Conservation (phyloP, 306 rosid species). For the Styphnolobium japonicum region DNA sequence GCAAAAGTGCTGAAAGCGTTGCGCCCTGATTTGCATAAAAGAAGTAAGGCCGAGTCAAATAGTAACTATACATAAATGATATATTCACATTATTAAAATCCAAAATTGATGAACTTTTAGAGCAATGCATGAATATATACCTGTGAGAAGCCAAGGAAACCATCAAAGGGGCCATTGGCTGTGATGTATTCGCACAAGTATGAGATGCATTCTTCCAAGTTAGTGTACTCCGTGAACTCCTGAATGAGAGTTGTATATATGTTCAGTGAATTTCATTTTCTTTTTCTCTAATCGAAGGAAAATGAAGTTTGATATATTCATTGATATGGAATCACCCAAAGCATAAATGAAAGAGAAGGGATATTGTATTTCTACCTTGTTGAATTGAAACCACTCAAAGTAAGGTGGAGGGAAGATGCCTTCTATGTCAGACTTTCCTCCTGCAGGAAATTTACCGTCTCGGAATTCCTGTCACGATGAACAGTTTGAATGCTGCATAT, state of each 20-base stretch:
- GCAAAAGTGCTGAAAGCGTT: constrained; percentile 65
- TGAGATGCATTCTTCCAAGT: constrained; percentile 76
- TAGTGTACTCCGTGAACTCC: constrained; percentile 77
- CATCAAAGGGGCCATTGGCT: constrained; percentile 79
- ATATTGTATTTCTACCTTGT: constrained; percentile 45
- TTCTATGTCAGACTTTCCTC: constrained; percentile 89
- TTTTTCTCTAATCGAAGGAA: not conserved
- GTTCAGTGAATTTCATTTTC: not conserved
- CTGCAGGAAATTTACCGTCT: constrained; percentile 70
- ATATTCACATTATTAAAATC: not conserved
- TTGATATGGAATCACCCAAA: not conserved
- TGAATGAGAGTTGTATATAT: constrained; percentile 23
- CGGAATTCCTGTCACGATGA: constrained; percentile 54
- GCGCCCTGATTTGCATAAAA: constrained; percentile 52
- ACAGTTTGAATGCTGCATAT: not conserved
- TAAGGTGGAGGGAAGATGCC: constrained; percentile 83
- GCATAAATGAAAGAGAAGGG: not conserved
- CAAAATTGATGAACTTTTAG: not conserved
- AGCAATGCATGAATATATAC: constrained; percentile 30
- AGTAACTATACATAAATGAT: not conserved
- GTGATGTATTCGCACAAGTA: constrained; percentile 72
- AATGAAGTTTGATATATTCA: not conserved
- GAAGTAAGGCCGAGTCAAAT: not conserved
- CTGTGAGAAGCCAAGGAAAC: constrained; percentile 81
- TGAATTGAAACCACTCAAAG: constrained; percentile 87